phyloP scores from a whole-genome alignment of 192 early-diverging fungal species.

The Backusella westeae region DNA sequence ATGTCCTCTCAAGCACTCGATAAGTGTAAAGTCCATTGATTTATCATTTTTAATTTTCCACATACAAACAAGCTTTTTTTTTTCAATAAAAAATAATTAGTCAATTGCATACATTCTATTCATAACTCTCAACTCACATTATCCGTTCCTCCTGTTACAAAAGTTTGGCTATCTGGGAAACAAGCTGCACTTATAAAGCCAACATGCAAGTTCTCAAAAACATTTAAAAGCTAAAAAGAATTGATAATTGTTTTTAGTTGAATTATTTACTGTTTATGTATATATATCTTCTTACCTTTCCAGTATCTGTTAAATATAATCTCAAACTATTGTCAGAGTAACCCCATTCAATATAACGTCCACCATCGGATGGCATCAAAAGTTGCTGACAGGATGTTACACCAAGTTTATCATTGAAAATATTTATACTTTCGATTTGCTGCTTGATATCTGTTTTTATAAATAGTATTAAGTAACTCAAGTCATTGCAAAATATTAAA shows the following conservation, averaged over 20 bases:
- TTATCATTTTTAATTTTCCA: conserved; percentile 53
- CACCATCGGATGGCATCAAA: conserved; percentile 42
- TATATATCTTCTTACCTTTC: conserved; percentile 34
- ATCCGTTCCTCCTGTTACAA: conserved; percentile 60
- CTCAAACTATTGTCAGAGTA: conserved; percentile 60
- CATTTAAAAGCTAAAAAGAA: conserved; percentile 38
- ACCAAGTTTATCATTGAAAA: conserved; percentile 42
- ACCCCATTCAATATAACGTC: conserved; percentile 62
- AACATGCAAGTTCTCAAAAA: conserved; percentile 62
- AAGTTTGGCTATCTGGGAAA: conserved; percentile 58
- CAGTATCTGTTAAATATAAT: conserved; percentile 47
- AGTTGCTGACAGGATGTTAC: conserved; percentile 42
- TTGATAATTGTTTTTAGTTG: background rate
- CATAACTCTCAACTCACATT: conserved; percentile 27
- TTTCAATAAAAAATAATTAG: background rate
- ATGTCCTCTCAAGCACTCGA: conserved; percentile 60
- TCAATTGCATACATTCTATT: background rate
- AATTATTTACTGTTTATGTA: background rate
- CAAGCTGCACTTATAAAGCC: conserved; percentile 55
- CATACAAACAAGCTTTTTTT: conserved; percentile 54
- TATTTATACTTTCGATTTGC: conserved; percentile 49
- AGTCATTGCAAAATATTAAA: background rate
- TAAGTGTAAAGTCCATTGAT: conserved; percentile 43
- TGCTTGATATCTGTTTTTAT: conserved; percentile 44
- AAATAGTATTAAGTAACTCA: background rate